Evolutionary conservation across 768 basidiomycete genomes (phyloP), one percentile per base, ranked within the genome.

Genomic region (Collybia mongolica): DNA sequence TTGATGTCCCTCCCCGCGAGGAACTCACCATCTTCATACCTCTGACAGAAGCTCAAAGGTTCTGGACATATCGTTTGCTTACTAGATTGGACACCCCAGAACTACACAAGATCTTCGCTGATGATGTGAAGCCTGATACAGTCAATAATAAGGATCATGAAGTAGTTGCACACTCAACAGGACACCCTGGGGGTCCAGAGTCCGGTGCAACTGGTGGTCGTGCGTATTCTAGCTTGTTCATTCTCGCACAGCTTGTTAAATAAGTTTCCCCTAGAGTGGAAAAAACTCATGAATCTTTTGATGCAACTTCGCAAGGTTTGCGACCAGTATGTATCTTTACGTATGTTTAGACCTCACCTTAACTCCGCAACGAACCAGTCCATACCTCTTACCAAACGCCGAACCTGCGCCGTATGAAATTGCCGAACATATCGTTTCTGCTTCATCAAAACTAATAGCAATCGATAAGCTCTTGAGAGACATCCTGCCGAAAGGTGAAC

Each of bases 261-360:
- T 32, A 32, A 3, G 4, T 32, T 32, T 12, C 32, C 38, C 14
- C n/a, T 51, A 82, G 80, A 72, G 46, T 84, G 78, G 74, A 73
- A 66, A 49, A 75, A 74, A 52, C 68, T 84, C 39, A 82, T 82
- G 77, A 86, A 85, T 62, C 70, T 88, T n/a, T 62, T 89, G 40
- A 77, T 88, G 72, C 86, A 88, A 63, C 69, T 89, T 9, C 75
- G 86, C 39, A 79, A 80, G 70, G 77, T 86, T 42, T 88, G 86
- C 64, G 84, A 86, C 58, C 86, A 88, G 79, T 82, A 54, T 26
- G 80, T 60, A 2, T 14, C 15, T 28, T 46, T 17, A 3, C 36
- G 17, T 22, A 20, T 14, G 7, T 8, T 29, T 39, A 17, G 14
- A 20, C 20, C 22, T 11, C 15, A 4, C 51, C 39, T 39, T 61